Evolutionary conservation across 176 grass and related monocot genomes (phyloP).

Genomic region (Urochloa ruziziensis): DNA sequence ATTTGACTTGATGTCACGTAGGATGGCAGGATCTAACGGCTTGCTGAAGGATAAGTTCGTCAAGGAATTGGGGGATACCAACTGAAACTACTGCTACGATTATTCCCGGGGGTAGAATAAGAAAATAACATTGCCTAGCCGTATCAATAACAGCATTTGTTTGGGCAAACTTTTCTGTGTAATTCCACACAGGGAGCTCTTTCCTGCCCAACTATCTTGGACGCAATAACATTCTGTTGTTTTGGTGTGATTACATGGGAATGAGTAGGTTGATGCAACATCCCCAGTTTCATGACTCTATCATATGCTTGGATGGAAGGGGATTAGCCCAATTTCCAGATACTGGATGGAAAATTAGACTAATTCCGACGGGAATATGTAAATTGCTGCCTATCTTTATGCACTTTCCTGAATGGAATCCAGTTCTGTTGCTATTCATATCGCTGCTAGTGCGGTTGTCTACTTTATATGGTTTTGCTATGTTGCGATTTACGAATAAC

Average conservation of each 20-base stretch:
- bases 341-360: too few species aligned
- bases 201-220: not conserved
- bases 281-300: not conserved
- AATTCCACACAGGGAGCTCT: not conserved
- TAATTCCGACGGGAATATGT: not conserved
- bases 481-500: too few species aligned
- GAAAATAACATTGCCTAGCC: slow-evolving; percentile 5
- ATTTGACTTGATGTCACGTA: slow-evolving; percentile 69
- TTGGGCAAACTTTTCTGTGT: not conserved
- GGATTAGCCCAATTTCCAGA: too few species aligned
- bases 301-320: not conserved
- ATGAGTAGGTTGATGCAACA: not conserved
- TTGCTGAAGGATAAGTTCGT: slow-evolving; percentile 77
- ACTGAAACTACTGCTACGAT: slow-evolving; percentile 1
- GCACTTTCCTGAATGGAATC: not conserved
- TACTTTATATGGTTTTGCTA: too few species aligned
- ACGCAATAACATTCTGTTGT: not conserved
- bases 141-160: not conserved
- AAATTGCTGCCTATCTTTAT: not conserved
- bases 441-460: too few species aligned
- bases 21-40: slow-evolving; percentile 77
- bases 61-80: slow-evolving; percentile 37
- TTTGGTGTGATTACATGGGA: not conserved
- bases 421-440: not conserved
- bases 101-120: slow-evolving; percentile 11